Evolutionary conservation across 1,139 yeast species (phyloP), one percentile per base, ranked within the genome.

Genomic region (Candida tetrigidarum): DNA sequence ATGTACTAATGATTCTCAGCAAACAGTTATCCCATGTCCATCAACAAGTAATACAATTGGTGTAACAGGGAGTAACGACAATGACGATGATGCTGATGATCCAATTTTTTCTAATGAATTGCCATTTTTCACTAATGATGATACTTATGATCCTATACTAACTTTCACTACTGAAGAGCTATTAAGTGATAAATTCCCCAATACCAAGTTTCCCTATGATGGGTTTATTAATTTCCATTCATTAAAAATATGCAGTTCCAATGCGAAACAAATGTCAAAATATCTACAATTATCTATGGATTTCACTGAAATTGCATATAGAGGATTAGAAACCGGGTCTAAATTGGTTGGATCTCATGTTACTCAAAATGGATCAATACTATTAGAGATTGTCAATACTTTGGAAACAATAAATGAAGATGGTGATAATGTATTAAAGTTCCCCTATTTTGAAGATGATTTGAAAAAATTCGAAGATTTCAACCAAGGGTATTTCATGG

Each of bases 261-360:
- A 86, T 53, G 88, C 95, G 20, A 83, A 80, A 50, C 81, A 81
- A 51, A 71, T 81, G 46, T 83, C 95, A 0, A 62, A 66, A 23
- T 78, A 73, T 56, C 78, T 83, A 47, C 73, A 79, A 41, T 56
- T 73, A 12, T 63, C 78, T 3, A 76, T 83, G 69, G 96, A 95
- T 0, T 88, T 88, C 59, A 55, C 67, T 23, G 80, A 76, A 38
- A 60, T 84, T 39, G 95, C 91, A 1, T 80, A 75, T 54, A 73
- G 64, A 49, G 90, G 89, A 1, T 70, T 88, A 39, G 93, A 86
- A 57, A 85, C 84, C 1, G 88, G 86, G 1, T 78, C 86, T 4
- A 71, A 78, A 43, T 64, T 71, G 10, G 60, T 81, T 10, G 75
- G 81, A 5, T 71, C 85, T 1, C 86, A 84, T 54, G 95, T 84